Conservation (phyloP, 2,329 filamentous ascomycete species). For the Nemania sp. region DNA sequence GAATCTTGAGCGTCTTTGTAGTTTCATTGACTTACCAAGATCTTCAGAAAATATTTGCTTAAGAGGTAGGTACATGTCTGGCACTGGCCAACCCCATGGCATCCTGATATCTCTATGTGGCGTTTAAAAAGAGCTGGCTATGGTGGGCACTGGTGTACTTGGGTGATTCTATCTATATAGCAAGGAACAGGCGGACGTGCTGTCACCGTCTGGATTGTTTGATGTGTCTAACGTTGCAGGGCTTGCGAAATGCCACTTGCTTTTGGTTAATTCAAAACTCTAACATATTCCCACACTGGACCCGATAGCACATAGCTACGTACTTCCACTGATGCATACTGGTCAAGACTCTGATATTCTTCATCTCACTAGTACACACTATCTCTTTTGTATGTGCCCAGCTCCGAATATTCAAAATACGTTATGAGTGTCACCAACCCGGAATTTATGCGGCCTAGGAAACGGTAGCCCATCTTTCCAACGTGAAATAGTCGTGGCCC, state of each 20-base stretch:
- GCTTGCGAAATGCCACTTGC: not conserved
- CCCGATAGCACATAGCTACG: too few relatives aligned
- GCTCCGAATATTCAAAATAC: too few relatives aligned
- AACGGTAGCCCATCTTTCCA: not conserved
- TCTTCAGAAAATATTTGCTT: too few relatives aligned
- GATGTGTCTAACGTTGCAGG: slow-evolving; percentile 21
- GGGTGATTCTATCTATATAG: slow-evolving; percentile 8
- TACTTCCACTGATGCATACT: too few relatives aligned
- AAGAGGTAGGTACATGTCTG: not conserved
- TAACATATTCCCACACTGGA: too few relatives aligned
- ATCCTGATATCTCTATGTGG: slow-evolving; percentile 8
- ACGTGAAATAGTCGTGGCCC: too few relatives aligned
- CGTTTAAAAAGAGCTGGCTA: not conserved
- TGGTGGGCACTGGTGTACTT: too few relatives aligned
- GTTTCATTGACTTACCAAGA: too few relatives aligned
- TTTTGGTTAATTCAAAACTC: too few relatives aligned
- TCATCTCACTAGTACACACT: too few relatives aligned
- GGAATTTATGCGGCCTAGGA: not conserved
- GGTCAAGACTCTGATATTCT: too few relatives aligned
- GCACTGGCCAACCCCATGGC: slow-evolving; percentile 6
- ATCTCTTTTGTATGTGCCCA: too few relatives aligned
- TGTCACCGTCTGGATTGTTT: slow-evolving; percentile 16
- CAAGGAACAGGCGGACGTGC: slow-evolving; percentile 15
- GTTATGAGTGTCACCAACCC: not conserved
- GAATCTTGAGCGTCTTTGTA: not conserved